A percentile compares a stretch with the other conserved stretches of the same genome.
Conservation (phyloP, 2,329 filamentous ascomycete genomes). For the Ophiostoma triangulosporum region DNA sequence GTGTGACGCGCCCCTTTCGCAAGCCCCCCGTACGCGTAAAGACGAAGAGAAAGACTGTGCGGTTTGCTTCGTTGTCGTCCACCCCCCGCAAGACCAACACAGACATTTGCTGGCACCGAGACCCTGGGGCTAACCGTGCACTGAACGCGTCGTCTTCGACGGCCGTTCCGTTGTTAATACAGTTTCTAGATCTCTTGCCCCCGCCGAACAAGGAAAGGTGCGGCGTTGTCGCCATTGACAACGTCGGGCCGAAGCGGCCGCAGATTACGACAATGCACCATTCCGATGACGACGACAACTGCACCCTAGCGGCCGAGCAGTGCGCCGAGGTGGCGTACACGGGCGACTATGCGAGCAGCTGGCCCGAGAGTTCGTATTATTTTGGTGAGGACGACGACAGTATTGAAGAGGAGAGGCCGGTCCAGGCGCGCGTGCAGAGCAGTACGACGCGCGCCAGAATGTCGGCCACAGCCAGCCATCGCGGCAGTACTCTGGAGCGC, state of each 20-base stretch:
- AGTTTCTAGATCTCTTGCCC: conserved; percentile 5
- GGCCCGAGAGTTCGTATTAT: conserved; percentile 12
- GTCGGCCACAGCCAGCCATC: no score
- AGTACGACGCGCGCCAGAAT: background rate
- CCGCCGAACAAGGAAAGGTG: background rate
- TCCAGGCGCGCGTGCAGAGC: background rate
- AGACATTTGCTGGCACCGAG: background rate
- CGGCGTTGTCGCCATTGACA: conserved; percentile 8
- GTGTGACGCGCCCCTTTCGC: background rate
- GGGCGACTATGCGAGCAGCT: conserved; percentile 5
- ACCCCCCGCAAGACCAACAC: background rate
- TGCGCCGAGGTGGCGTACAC: background rate
- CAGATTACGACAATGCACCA: background rate
- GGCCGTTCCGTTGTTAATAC: conserved; percentile 4
- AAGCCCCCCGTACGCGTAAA: background rate
- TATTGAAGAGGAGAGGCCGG: background rate
- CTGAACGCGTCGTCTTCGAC: conserved; percentile 9
- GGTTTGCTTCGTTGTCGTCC: background rate
- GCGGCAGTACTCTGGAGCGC: background rate
- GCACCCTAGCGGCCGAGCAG: background rate
- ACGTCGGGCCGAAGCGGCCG: background rate
- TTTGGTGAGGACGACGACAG: background rate
- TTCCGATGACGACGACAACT: background rate
- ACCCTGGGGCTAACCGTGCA: conserved; percentile 9
- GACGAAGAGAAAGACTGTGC: background rate